A percentile compares a stretch with the other conserved stretches of the same genome.
Conservation (phyloP, 2,329 filamentous ascomycete genomes). For the Fusarium hostae region DNA sequence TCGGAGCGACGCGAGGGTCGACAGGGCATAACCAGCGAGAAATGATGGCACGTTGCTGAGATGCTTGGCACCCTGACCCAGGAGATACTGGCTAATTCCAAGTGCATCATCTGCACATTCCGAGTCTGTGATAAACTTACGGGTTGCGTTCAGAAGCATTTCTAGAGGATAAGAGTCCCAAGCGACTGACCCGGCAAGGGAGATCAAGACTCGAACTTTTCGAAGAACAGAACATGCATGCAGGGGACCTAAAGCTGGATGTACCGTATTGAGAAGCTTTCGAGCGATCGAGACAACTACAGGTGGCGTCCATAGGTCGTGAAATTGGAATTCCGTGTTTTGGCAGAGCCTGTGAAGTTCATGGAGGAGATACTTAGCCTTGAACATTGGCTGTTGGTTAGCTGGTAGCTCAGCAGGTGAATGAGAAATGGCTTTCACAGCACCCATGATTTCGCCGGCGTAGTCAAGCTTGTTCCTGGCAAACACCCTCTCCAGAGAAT, state of each 20-base stretch:
- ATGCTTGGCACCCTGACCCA: slow-evolving; percentile 73
- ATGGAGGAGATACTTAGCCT: slow-evolving; percentile 77
- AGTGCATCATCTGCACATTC: slow-evolving; percentile 93
- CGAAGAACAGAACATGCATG: slow-evolving; percentile 88
- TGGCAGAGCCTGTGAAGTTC: slow-evolving; percentile 83
- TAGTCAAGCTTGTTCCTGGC: slow-evolving; percentile 67
- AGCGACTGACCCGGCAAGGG: slow-evolving; percentile 78
- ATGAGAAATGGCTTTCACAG: slow-evolving; percentile 76
- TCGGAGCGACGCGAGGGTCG: slow-evolving; percentile 80
- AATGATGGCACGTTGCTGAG: slow-evolving; percentile 77
- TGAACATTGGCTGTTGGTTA: slow-evolving; percentile 89
- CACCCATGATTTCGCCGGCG: slow-evolving; percentile 71
- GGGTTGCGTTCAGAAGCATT: slow-evolving; percentile 85
- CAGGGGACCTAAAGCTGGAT: slow-evolving; percentile 84
- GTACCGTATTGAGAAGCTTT: slow-evolving; percentile 81
- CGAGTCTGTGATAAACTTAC: slow-evolving; percentile 81
- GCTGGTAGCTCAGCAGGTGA: slow-evolving; percentile 74
- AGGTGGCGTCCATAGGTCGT: slow-evolving; percentile 78
- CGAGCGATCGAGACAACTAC: slow-evolving; percentile 80
- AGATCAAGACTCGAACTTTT: slow-evolving; percentile 84
- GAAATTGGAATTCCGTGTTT: slow-evolving; percentile 72
- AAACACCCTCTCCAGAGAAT: slow-evolving; percentile 75
- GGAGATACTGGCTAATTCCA: slow-evolving; percentile 85
- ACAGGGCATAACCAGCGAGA: slow-evolving; percentile 81
- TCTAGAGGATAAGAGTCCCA: slow-evolving; percentile 84